These are phyloP conservation scores for Dendrothele bispora DNA, from an alignment of 768 basidiomycete species.

Conservation along the genomic window DNA sequence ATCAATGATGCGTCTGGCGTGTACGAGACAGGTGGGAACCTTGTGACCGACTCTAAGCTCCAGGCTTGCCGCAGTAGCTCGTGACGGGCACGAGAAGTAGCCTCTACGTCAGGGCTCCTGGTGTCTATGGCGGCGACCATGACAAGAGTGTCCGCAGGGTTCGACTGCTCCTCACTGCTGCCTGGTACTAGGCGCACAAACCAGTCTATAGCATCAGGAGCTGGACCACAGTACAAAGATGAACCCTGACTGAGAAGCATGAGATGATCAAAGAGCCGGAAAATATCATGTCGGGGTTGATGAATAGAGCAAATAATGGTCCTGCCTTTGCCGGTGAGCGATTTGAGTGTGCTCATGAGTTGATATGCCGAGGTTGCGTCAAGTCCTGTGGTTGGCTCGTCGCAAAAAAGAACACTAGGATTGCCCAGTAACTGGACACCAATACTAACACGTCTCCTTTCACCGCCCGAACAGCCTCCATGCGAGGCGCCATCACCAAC, in stretches of 20 bases:
- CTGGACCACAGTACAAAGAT: slow-evolving; percentile 34
- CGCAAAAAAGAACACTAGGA: slow-evolving; percentile 61
- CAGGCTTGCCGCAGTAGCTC: slow-evolving; percentile 30
- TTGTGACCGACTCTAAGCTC: slow-evolving; percentile 10
- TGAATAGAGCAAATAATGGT: slow-evolving; percentile 49
- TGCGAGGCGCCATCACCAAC: slow-evolving; percentile 41
- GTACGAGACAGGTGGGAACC: neutral
- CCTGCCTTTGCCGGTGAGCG: slow-evolving; percentile 49
- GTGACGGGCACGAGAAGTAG: slow-evolving; percentile 27
- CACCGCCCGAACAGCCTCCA: slow-evolving; percentile 51
- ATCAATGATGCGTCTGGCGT: neutral
- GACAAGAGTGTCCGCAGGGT: slow-evolving; percentile 35
- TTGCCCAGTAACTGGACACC: slow-evolving; percentile 60
- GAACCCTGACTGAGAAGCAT: slow-evolving; percentile 25
- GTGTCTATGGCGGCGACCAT: slow-evolving; percentile 31
- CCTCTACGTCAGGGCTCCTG: slow-evolving; percentile 32
- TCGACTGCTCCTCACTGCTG: neutral
- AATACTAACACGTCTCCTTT: slow-evolving; percentile 58
- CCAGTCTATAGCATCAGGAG: slow-evolving; percentile 18
- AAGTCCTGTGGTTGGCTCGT: slow-evolving; percentile 59
- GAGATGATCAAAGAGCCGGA: slow-evolving; percentile 35
- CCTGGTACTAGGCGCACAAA: slow-evolving; percentile 5
- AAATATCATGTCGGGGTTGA: slow-evolving; percentile 45
- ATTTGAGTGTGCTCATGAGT: slow-evolving; percentile 41
- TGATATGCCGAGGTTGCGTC: slow-evolving; percentile 49